Conservation (phyloP, 2,329 filamentous ascomycete species). For the Paraconiothyrium brasiliense region DNA sequence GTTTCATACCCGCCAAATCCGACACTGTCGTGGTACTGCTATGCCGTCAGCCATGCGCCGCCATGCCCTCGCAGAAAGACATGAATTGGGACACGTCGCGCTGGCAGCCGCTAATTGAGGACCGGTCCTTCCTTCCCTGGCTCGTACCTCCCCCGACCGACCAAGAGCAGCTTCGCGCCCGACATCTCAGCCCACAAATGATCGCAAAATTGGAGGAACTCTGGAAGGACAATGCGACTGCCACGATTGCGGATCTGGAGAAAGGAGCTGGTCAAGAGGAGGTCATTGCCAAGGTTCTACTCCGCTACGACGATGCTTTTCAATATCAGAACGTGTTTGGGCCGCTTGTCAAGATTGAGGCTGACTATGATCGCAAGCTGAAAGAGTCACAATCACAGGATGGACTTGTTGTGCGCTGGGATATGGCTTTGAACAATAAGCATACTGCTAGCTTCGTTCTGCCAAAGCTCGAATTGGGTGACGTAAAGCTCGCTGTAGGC, state of each 20-base stretch:
- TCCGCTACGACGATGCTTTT: conserved; percentile 96
- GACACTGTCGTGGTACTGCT: conserved; percentile 97
- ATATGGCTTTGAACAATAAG: conserved; percentile 95
- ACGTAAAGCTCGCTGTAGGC: conserved; percentile 96
- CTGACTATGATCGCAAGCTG: conserved; percentile 97
- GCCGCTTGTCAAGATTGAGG: conserved; percentile 97
- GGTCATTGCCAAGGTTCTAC: conserved; percentile 88
- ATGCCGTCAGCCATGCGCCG: conserved; percentile 94
- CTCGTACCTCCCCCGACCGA: conserved; percentile 89
- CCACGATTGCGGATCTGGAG: conserved; percentile 90
- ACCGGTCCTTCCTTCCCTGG: conserved; percentile 94
- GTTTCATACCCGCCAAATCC: conserved; percentile 98
- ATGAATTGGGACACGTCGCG: conserved; percentile 99
- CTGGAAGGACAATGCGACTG: conserved; percentile 94
- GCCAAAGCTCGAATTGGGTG: conserved; percentile 95
- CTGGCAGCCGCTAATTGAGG: conserved; percentile 97
- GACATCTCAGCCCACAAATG: conserved; percentile 91
- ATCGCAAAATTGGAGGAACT: conserved; percentile 97
- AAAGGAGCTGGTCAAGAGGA: conserved; percentile 93
- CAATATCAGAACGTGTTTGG: conserved; percentile 99
- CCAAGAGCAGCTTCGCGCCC: conserved; percentile 92
- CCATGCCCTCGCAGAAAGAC: conserved; percentile 94
- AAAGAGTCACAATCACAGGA: conserved; percentile 99
- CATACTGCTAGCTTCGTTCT: conserved; percentile 94
- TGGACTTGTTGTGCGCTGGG: conserved; percentile 92